Conservation (phyloP, 2,329 filamentous ascomycete genomes). For the Ascocoryne sarcoides region DNA sequence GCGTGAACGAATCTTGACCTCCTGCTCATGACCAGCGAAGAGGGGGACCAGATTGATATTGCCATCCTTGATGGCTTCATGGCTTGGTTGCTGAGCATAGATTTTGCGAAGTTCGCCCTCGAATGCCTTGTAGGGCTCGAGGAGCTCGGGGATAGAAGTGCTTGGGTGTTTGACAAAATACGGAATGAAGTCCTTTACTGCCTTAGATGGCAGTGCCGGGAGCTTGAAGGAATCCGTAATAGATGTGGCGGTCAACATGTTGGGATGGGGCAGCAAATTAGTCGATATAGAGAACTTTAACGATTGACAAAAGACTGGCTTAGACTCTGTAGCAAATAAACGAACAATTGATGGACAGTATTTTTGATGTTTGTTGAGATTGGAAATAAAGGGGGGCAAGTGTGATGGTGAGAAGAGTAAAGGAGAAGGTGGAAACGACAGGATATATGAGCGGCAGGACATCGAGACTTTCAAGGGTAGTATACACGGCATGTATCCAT, state of each 20-base stretch:
- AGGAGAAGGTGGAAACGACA: background rate
- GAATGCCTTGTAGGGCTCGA: conserved; percentile 59
- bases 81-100: conserved; percentile 58
- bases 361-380: background rate
- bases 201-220: conserved; percentile 17
- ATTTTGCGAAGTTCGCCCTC: conserved; percentile 58
- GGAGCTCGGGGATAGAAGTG: conserved; percentile 45
- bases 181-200: conserved; percentile 26
- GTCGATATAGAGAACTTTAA: background rate
- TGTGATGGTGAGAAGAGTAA: background rate
- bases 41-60: conserved; percentile 58
- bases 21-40: conserved; percentile 47
- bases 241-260: conserved; percentile 4
- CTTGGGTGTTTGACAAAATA: conserved; percentile 48
- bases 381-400: background rate
- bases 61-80: conserved; percentile 46
- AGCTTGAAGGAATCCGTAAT: conserved; percentile 14
- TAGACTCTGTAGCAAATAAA: background rate
- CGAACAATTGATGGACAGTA: background rate
- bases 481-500: background rate
- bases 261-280: background rate
- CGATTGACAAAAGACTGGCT: background rate
- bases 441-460: background rate
- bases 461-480: background rate
- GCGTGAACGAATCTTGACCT: conserved; percentile 55